Percentiles rank a stretch among this genome's conserved stretches.
phyloP scores from a whole-genome alignment of 208 protist genomes.

The Crithidia brevicula region DNA sequence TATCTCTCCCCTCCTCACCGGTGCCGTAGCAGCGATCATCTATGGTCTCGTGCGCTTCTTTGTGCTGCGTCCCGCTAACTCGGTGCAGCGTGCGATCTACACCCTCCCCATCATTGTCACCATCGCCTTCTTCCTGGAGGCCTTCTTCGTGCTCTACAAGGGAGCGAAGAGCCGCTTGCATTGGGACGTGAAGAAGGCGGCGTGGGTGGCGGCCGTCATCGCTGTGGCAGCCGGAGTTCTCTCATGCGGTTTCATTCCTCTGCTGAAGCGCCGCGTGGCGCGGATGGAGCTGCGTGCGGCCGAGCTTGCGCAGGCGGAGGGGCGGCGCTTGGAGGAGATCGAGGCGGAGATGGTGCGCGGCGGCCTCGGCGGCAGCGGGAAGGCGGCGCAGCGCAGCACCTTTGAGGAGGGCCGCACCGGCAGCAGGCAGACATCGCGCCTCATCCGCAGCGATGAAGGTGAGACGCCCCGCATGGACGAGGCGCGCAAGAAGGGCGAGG shows the following conservation, averaged over 20 bases:
- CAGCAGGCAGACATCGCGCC: not conserved
- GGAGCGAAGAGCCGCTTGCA: conserved; percentile 62
- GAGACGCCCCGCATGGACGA: conserved; percentile 5
- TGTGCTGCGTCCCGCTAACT: conserved; percentile 66
- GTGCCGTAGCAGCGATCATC: conserved; percentile 56
- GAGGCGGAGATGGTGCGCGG: conserved; percentile 26
- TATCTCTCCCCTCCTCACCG: conserved; percentile 78
- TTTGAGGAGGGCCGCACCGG: not conserved
- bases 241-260: conserved; percentile 56
- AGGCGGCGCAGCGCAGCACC: not conserved
- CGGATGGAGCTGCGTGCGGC: conserved; percentile 33
- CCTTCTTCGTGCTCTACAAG: conserved; percentile 84
- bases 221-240: conserved; percentile 46
- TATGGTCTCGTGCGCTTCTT: conserved; percentile 54
- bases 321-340: not conserved
- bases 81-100: conserved; percentile 53
- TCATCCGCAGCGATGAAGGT: not conserved
- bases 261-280: conserved; percentile 54
- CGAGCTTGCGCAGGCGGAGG: conserved; percentile 31
- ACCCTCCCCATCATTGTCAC: conserved; percentile 65
- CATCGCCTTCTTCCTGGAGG: conserved; percentile 81
- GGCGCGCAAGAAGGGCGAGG: conserved; percentile 17
- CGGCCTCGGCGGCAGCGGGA: conserved; percentile 11
- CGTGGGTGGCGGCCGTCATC: conserved; percentile 65
- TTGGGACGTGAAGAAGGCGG: conserved; percentile 50